These are phyloP conservation scores for Amphicarpaea edgeworthii DNA, from an alignment of 306 rosid species.

Conservation along the genomic window DNA sequence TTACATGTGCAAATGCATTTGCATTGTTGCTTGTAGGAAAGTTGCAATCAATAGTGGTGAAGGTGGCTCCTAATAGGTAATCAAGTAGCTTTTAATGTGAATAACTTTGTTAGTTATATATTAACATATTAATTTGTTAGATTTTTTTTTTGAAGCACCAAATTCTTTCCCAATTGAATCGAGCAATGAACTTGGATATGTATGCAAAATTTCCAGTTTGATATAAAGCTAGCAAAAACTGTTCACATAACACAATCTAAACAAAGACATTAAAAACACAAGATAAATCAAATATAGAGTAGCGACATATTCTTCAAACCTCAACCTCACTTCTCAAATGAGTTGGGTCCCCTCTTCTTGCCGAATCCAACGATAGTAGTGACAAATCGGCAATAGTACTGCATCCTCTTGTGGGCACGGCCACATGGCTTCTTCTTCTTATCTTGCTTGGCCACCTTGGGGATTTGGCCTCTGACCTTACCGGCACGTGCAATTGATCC, in stretches of 20 bases:
- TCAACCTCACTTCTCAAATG: constrained; percentile 48
- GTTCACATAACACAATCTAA: not conserved
- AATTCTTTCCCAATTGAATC: not conserved
- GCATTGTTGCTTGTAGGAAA: too few relatives aligned
- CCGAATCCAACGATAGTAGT: not conserved
- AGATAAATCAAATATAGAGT: not conserved
- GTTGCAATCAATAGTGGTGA: too few relatives aligned
- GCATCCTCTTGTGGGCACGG: constrained; percentile 56
- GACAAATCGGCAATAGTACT: constrained; percentile 52
- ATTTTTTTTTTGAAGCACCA: too few relatives aligned
- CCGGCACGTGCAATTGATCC: constrained; percentile 55
- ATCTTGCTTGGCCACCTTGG: constrained; percentile 53
- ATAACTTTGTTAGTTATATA: too few relatives aligned
- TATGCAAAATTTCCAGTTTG: not conserved
- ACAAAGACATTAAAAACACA: not conserved
- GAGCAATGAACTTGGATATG: not conserved
- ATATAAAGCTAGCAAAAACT: constrained; percentile 27
- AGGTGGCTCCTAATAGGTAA: too few relatives aligned
- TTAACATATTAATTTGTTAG: too few relatives aligned
- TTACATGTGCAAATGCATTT: too few relatives aligned
- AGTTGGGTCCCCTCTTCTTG: constrained; percentile 57
- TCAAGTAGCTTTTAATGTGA: too few relatives aligned
- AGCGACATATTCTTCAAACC: constrained; percentile 14
- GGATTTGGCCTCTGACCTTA: constrained; percentile 53
- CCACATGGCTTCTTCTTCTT: constrained; percentile 57